These are phyloP conservation scores for Aspergillus sp. DNA, from an alignment of 2,329 filamentous ascomycete genomes.

Conservation along the genomic window DNA sequence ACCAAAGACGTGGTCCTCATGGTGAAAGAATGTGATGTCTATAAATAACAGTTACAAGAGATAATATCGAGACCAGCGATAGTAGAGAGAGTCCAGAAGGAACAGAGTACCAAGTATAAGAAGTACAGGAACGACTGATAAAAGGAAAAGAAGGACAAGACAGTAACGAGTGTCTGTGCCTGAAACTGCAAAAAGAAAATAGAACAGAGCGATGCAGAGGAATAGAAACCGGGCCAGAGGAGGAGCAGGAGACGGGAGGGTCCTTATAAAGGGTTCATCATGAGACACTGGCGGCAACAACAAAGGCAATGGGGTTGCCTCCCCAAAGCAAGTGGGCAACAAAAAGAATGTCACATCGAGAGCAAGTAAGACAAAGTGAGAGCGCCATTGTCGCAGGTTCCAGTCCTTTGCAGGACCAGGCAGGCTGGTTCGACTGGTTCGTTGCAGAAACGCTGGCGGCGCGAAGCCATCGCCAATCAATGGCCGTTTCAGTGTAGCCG, in stretches of 20 bases:
- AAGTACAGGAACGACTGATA: neutral
- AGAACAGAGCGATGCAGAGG: slow-evolving; percentile 24
- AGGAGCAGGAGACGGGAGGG: slow-evolving; percentile 29
- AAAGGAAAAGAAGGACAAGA: slow-evolving; percentile 25
- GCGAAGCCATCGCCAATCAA: slow-evolving; percentile 14
- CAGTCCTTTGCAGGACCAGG: slow-evolving; percentile 9
- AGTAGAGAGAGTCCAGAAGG: neutral
- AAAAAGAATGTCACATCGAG: neutral
- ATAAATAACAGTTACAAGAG: neutral
- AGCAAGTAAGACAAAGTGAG: slow-evolving; percentile 25
- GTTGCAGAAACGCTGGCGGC: slow-evolving; percentile 5
- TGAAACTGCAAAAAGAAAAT: slow-evolving; percentile 22
- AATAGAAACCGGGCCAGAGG: slow-evolving; percentile 17
- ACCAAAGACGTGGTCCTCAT: slow-evolving; percentile 28
- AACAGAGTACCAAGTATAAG: neutral
- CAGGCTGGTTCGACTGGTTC: slow-evolving; percentile 11
- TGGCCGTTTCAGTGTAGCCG: neutral
- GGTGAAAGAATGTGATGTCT: slow-evolving; percentile 25
- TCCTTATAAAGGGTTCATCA: slow-evolving; percentile 9
- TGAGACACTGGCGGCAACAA: slow-evolving; percentile 7
- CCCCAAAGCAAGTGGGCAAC: neutral
- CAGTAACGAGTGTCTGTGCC: slow-evolving; percentile 41
- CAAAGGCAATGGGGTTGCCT: neutral
- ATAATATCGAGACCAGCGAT: slow-evolving; percentile 13
- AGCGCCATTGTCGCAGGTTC: slow-evolving; percentile 15